Evolutionary conservation across 179 eudicot genomes (phyloP).

Genomic region (Monotropa hypopitys): DNA sequence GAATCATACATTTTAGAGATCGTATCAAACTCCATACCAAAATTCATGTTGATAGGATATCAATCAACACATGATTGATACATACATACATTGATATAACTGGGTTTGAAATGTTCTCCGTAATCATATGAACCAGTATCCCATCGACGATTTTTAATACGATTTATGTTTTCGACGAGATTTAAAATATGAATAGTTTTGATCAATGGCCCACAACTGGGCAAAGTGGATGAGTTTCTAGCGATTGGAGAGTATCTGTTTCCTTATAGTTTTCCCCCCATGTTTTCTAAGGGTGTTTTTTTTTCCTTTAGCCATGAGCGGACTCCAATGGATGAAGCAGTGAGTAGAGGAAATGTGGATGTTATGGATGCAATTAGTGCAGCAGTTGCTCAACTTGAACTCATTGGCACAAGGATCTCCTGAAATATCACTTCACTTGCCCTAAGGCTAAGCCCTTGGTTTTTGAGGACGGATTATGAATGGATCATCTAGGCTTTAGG

Average conservation of each 20-base stretch:
- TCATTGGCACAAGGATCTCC: slow-evolving; percentile 35
- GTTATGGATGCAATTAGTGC: slow-evolving; percentile 58
- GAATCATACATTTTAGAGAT: too few species aligned
- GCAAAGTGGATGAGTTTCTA: too few species aligned
- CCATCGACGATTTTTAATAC: too few species aligned
- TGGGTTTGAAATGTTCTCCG: too few species aligned
- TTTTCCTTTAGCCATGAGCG: slow-evolving; percentile 47
- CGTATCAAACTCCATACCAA: too few species aligned
- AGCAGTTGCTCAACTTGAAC: slow-evolving; percentile 61
- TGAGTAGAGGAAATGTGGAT: slow-evolving; percentile 50
- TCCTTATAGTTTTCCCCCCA: background rate
- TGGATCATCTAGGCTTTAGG: background rate
- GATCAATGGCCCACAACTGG: too few species aligned
- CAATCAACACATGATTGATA: too few species aligned
- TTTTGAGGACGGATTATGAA: background rate
- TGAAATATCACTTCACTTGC: slow-evolving; percentile 4
- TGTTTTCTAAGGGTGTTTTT: background rate
- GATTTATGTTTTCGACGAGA: too few species aligned
- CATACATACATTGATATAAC: too few species aligned
- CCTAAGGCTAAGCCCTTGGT: background rate
- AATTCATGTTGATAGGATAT: too few species aligned
- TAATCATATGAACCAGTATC: too few species aligned
- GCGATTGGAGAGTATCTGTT: background rate
- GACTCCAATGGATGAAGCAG: slow-evolving; percentile 72
- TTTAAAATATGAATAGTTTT: too few species aligned